Evolutionary conservation across 352 stramenopile species (phyloP).

Genomic region (Globisporangium polare): DNA sequence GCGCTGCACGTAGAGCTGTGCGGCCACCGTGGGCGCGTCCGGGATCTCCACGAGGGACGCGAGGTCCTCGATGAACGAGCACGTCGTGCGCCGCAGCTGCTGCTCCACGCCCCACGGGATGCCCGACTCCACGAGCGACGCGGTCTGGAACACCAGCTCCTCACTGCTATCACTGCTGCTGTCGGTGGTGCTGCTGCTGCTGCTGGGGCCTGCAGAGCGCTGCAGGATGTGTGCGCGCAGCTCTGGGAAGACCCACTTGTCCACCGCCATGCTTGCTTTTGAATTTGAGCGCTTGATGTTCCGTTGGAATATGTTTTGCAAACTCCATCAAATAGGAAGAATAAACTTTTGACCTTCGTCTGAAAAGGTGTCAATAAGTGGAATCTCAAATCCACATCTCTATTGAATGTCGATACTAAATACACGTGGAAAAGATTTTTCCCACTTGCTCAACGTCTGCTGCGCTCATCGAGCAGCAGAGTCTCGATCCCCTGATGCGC

Average conservation of each 20-base stretch:
- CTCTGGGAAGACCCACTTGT: conserved; percentile 45
- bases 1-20: conserved; percentile 66
- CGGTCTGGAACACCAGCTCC: conserved; percentile 31
- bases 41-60: conserved; percentile 58
- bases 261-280: not conserved
- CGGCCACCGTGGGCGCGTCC: conserved; percentile 41
- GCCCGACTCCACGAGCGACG: conserved; percentile 37
- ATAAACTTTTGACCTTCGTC: no score
- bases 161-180: conserved; percentile 24
- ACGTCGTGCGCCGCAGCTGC: conserved; percentile 63
- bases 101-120: conserved; percentile 54
- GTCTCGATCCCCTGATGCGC: conserved; percentile 29
- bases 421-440: no score
- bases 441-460: no score
- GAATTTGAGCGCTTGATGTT: not conserved
- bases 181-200: not conserved
- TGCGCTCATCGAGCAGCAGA: conserved; percentile 23
- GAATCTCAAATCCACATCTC: not conserved
- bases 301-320: not conserved
- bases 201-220: not conserved
- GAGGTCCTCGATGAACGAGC: conserved; percentile 65
- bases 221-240: conserved; percentile 22
- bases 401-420: not conserved
- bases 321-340: no score
- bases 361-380: not conserved